Evolutionary conservation across 78 protist species (phyloP).

Genomic region (Dictyostelium discoideum): DNA sequence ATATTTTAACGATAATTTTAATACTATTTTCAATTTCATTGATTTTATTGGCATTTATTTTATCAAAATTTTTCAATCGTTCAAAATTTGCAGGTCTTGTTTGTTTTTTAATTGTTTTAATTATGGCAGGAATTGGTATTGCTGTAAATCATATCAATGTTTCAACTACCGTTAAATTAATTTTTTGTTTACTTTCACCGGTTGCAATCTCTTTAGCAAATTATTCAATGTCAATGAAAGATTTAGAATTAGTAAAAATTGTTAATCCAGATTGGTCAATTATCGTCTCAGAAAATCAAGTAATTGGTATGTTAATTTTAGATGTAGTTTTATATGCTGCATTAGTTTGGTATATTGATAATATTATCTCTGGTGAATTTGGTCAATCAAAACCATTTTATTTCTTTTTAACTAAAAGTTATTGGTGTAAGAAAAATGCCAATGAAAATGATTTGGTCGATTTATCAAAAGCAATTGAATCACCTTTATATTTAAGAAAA

Average conservation of each 20-base stretch:
- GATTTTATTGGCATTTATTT: slow-evolving; percentile 14
- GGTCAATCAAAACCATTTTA: slow-evolving; percentile 11
- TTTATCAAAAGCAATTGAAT: neutral
- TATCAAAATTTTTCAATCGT: slow-evolving; percentile 25
- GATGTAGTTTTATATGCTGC: slow-evolving; percentile 20
- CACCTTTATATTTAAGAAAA: neutral
- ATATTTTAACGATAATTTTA: neutral
- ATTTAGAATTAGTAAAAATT: neutral
- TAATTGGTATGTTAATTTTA: slow-evolving; percentile 28
- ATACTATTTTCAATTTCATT: slow-evolving; percentile 10
- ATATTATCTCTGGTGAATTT: slow-evolving; percentile 31
- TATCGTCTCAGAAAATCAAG: neutral
- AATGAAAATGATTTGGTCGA: neutral
- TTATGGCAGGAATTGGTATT: neutral
- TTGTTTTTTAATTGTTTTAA: slow-evolving; percentile 8
- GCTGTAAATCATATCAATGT: neutral
- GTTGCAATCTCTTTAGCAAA: slow-evolving; percentile 1
- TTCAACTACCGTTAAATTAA: neutral
- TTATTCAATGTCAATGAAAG: neutral
- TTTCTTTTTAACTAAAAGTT: slow-evolving; percentile 24
- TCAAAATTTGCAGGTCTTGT: slow-evolving; percentile 56
- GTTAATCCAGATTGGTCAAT: neutral
- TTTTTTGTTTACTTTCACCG: slow-evolving; percentile 14
- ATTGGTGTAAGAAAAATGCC: neutral
- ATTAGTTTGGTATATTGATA: slow-evolving; percentile 20